phyloP scores from a whole-genome alignment of 2,329 filamentous ascomycete genomes.

The Aureobasidium uvarum region DNA sequence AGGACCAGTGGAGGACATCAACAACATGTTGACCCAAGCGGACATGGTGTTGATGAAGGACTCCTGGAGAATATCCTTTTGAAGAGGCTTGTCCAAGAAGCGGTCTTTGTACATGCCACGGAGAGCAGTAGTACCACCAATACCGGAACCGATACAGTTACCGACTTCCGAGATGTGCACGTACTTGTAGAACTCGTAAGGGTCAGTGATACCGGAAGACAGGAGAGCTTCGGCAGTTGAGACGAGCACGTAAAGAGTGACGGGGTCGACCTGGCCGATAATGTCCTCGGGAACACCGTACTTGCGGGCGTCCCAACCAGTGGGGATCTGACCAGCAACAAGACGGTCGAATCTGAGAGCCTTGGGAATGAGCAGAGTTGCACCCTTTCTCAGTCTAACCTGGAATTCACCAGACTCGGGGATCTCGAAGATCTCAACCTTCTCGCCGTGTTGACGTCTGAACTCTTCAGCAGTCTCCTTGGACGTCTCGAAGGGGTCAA shows the following conservation, averaged over 20 bases:
- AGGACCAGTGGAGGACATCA: constrained; percentile 92
- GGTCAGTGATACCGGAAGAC: constrained; percentile 92
- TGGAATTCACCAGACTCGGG: constrained; percentile 91
- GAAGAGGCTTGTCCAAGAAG: constrained; percentile 92
- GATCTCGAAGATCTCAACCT: constrained; percentile 96
- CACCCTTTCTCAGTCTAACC: constrained; percentile 92
- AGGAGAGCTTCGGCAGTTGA: constrained; percentile 90
- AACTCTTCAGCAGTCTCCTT: constrained; percentile 98
- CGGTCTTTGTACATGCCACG: constrained; percentile 98
- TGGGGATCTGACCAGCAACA: constrained; percentile 94
- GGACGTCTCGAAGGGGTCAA: constrained; percentile 94
- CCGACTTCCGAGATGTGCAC: constrained; percentile 97
- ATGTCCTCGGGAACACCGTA: constrained; percentile 98
- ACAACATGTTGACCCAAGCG: constrained; percentile 99
- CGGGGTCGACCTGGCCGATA: constrained; percentile 93
- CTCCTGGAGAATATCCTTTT: constrained; percentile 98
- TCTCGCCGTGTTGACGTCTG: constrained; percentile 93
- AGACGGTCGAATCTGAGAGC: constrained; percentile 95
- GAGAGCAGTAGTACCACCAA: constrained; percentile 89
- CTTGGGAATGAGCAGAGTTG: constrained; percentile 93
- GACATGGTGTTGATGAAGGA: constrained; percentile 99
- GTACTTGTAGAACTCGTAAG: constrained; percentile 99
- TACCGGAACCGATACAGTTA: constrained; percentile 97
- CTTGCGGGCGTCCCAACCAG: constrained; percentile 93
- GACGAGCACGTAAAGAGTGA: constrained; percentile 92